Percentiles rank a stretch among this genome's conserved stretches.
phyloP scores from a whole-genome alignment of 2,329 filamentous ascomycete genomes.

The Epichloe elymi region DNA sequence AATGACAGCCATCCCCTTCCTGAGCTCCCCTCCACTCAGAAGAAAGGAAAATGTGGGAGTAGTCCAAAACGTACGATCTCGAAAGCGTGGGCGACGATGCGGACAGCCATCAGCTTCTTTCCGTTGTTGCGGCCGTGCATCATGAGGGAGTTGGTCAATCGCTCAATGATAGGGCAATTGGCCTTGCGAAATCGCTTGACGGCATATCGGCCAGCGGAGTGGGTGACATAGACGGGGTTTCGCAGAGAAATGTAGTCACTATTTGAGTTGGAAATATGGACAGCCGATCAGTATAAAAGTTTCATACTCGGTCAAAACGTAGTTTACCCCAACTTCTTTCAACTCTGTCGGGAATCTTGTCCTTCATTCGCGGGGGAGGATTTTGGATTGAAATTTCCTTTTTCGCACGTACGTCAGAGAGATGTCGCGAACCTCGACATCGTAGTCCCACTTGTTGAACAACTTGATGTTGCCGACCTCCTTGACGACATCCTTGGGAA shows the following conservation, averaged over 20 bases:
- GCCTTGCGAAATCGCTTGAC: conserved; percentile 99
- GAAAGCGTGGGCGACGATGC: conserved; percentile 97
- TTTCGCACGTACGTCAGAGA: conserved; percentile 73
- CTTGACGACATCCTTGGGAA: conserved; percentile 83
- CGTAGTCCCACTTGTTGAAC: conserved; percentile 96
- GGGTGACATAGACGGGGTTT: conserved; percentile 95
- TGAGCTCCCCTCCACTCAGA: no score
- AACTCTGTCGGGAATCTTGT: not conserved
- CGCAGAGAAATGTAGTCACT: conserved; percentile 99
- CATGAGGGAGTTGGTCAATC: conserved; percentile 99
- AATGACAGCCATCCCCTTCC: no score
- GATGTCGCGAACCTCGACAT: conserved; percentile 99
- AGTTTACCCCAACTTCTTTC: not conserved
- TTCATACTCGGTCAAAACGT: not conserved
- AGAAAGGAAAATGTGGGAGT: not conserved
- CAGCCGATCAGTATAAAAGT: conserved; percentile 19
- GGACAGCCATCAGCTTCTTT: conserved; percentile 99
- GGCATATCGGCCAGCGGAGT: conserved; percentile 97
- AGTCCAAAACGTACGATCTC: conserved; percentile 71
- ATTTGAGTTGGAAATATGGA: conserved; percentile 13
- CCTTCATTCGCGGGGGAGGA: not conserved
- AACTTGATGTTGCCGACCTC: conserved; percentile 91
- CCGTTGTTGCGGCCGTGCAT: conserved; percentile 99
- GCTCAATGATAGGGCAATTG: conserved; percentile 99
- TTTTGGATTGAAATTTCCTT: not conserved